These are phyloP conservation scores for Penicillium goetzii DNA, from an alignment of 495 filamentous ascomycete genomes.

Conservation along the genomic window DNA sequence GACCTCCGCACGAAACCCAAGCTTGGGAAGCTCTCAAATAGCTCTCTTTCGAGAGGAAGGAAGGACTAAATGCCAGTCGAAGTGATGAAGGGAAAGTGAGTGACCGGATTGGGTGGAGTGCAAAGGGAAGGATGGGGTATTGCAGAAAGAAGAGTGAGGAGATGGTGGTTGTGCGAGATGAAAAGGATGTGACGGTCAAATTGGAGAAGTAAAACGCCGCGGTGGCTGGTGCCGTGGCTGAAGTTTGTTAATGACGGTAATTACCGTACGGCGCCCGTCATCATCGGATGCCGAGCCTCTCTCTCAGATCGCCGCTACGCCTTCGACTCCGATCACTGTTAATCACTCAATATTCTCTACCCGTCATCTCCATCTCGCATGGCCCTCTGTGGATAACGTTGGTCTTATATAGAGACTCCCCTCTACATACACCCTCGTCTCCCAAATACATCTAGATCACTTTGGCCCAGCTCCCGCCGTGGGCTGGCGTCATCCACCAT, in stretches of 20 bases:
- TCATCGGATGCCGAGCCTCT: not conserved
- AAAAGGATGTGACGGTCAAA: slow-evolving; percentile 11
- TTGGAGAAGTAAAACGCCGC: slow-evolving; percentile 29
- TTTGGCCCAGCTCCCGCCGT: not conserved
- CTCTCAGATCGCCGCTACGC: not conserved
- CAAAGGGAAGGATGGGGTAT: slow-evolving; percentile 19
- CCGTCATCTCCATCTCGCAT: not conserved
- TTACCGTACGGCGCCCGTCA: not conserved
- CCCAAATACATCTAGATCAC: not conserved
- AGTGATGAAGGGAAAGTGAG: not conserved
- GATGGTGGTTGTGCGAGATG: slow-evolving; percentile 6
- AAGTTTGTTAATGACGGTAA: not conserved
- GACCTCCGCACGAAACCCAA: slow-evolving; percentile 39
- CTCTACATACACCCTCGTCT: not conserved
- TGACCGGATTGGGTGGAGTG: slow-evolving; percentile 9
- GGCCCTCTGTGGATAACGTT: slow-evolving; percentile 5
- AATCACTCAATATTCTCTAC: not conserved
- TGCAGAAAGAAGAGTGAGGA: slow-evolving; percentile 28
- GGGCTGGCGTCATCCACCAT: slow-evolving; percentile 46
- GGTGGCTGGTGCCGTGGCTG: slow-evolving; percentile 27
- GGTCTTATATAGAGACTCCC: too few relatives aligned
- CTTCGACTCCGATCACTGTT: not conserved
- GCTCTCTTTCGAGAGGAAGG: slow-evolving; percentile 52
- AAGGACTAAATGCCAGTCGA: slow-evolving; percentile 23
- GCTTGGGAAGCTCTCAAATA: slow-evolving; percentile 31